Percentiles rank a stretch among this genome's conserved stretches.
These are phyloP conservation scores for Mikania micrantha DNA, from an alignment of 129 eudicot species.

Conservation along the genomic window DNA sequence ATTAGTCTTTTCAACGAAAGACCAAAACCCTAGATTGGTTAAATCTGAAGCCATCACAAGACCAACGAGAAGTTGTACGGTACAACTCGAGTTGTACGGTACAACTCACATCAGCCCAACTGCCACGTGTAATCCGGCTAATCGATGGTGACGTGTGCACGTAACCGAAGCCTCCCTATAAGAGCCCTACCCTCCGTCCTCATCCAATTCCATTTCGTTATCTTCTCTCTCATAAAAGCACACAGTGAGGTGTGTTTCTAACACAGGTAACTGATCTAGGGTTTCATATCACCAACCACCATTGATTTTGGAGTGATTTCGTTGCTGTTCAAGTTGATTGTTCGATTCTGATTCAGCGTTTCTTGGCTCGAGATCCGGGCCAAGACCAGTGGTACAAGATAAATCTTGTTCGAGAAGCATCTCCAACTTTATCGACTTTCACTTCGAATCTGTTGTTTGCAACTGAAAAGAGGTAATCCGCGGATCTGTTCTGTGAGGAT, in stretches of 20 bases:
- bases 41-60: neutral
- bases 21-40: slow-evolving; percentile 30
- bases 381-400: slow-evolving; percentile 47
- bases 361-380: slow-evolving; percentile 89
- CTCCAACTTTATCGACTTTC: slow-evolving; percentile 13
- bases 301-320: slow-evolving; percentile 9
- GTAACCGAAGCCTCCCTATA: slow-evolving; percentile 51
- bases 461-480: slow-evolving; percentile 12
- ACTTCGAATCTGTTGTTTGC: slow-evolving; percentile 5
- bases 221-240: slow-evolving; percentile 18
- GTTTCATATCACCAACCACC: neutral
- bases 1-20: slow-evolving; percentile 1
- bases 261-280: slow-evolving; percentile 24
- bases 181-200: slow-evolving; percentile 29
- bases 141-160: slow-evolving; percentile 41
- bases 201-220: slow-evolving; percentile 38
- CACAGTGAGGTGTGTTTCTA: slow-evolving; percentile 7
- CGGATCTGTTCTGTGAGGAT: neutral
- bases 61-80: slow-evolving; percentile 19
- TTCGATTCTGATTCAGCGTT: slow-evolving; percentile 23
- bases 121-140: slow-evolving; percentile 32
- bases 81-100: slow-evolving; percentile 13
- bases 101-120: slow-evolving; percentile 18
- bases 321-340: slow-evolving; percentile 19
- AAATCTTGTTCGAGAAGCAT: slow-evolving; percentile 6